Base-by-base conservation (phyloP, 2,329 filamentous ascomycete genomes). In the Coniochaeta pulveracea region DNA sequence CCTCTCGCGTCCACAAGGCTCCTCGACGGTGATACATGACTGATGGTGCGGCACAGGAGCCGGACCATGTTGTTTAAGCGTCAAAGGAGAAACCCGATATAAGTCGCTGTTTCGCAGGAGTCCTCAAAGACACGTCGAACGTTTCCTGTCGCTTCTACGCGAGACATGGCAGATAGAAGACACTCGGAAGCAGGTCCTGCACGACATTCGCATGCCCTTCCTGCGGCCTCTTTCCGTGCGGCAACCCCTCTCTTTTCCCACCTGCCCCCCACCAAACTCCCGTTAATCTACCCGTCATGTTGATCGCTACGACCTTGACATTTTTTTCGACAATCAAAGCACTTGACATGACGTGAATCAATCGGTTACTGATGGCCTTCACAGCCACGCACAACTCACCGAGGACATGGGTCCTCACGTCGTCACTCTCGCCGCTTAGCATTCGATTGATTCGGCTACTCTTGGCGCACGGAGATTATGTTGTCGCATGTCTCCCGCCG, bases 321-420 rank as follows among this genome's bases (percentile, higher is more conserved):
- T n/a, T 23, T n/a, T 8, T 8, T 23, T n/a, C 21, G 8, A 23
- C 8, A 8, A 23, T 8, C 21, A 12, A 30, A 11, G 14, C 19
- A n/a, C 8, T 19, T 30, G 27, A 19, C 11, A 10, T 31, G 28
- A 31, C 8, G 8, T 8, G n/a, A 14, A 5, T n/a, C 26, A 27
- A 27, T 27, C 22, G 15, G n/a, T n/a, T n/a, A 52, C 52, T 57
- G 48, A 57, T 57, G 53, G 52, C 49, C 42, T 47, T 45, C 34
- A 46, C 57, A 75, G 71, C 74, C 40, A 77, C 72, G 15, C 73
- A 78, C 55, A 79, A 78, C 50, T 78, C 73, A 19, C 86, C 88
- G 33, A 80, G 89, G 49, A 85, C 89, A 48, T 96, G 91, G 91
- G 78, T 98, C 51, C 64, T 98, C 43, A 94, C 88, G 9, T 80